A percentile compares a stretch with the other conserved stretches of the same genome.
Evolutionary conservation across 2,329 filamentous ascomycete genomes (phyloP).

Genomic region (Cladophialophora exuberans): DNA sequence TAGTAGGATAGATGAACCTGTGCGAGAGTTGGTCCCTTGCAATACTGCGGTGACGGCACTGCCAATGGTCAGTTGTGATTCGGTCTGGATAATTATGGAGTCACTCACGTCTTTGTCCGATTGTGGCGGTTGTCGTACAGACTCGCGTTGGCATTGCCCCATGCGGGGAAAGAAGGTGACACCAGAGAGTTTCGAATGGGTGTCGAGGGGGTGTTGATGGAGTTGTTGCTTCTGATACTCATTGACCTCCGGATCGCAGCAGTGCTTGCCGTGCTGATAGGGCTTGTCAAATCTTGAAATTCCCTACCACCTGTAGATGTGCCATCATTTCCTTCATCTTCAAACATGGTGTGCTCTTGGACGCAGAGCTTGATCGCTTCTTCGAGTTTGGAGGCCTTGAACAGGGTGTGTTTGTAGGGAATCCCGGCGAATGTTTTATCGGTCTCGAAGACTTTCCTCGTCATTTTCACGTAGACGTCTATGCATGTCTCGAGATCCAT

Average conservation of each 20-base stretch:
- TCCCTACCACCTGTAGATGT: constrained; percentile 47
- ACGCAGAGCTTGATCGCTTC: constrained; percentile 91
- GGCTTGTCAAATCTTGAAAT: constrained; percentile 50
- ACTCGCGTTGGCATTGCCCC: constrained; percentile 80
- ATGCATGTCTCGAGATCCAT: constrained; percentile 97
- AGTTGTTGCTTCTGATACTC: constrained; percentile 62
- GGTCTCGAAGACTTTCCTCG: constrained; percentile 91
- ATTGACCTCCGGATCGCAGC: constrained; percentile 29
- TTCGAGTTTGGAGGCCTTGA: constrained; percentile 95
- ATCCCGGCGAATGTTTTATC: constrained; percentile 98
- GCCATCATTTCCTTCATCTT: constrained; percentile 81
- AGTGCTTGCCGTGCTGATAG: constrained; percentile 34
- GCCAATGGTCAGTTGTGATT: constrained; percentile 17
- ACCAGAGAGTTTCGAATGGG: constrained; percentile 24
- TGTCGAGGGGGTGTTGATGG: constrained; percentile 70
- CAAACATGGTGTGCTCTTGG: constrained; percentile 77
- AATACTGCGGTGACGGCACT: constrained; percentile 91
- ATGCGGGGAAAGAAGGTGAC: constrained; percentile 46
- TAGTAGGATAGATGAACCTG: constrained; percentile 71
- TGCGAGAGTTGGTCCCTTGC: constrained; percentile 71
- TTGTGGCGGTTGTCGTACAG: constrained; percentile 88
- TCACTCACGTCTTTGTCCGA: constrained; percentile 82
- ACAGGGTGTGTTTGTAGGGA: constrained; percentile 88
- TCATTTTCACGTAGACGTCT: constrained; percentile 94
- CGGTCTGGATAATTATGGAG: constrained; percentile 7